phyloP scores from a whole-genome alignment of 2,329 filamentous ascomycete genomes.

The Colletotrichum sp. region DNA sequence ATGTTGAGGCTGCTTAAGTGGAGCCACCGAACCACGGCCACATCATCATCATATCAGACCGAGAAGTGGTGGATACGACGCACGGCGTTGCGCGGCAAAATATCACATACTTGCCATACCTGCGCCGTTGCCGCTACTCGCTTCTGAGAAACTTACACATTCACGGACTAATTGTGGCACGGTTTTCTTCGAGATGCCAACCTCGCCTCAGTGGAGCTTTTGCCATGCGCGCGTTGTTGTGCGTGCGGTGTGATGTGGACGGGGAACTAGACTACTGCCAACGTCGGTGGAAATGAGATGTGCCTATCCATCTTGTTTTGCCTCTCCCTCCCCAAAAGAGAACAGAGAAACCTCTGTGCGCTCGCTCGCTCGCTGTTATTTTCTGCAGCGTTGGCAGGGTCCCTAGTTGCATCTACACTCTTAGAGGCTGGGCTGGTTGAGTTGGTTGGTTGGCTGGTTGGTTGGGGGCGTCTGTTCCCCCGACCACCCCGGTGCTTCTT shows the following conservation, averaged over 20 bases:
- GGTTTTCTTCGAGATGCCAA: background rate
- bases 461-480: background rate
- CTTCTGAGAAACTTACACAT: background rate
- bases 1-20: background rate
- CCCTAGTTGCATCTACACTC: background rate
- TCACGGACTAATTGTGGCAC: background rate
- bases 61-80: background rate
- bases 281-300: constrained; percentile 1
- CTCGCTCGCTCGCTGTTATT: background rate
- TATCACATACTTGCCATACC: background rate
- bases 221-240: background rate
- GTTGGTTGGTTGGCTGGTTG: background rate
- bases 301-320: background rate
- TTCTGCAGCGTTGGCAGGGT: constrained; percentile 5
- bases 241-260: background rate
- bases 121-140: background rate
- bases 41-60: background rate
- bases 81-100: background rate
- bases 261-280: background rate
- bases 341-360: background rate
- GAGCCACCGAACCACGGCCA: background rate
- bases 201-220: background rate
- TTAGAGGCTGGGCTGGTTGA: background rate
- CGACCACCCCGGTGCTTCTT: background rate
- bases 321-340: background rate